Percentiles rank a stretch among this genome's conserved stretches.
Conservation (phyloP, 1,284 basidiomycete species). For the Wolfiporia cocos region DNA sequence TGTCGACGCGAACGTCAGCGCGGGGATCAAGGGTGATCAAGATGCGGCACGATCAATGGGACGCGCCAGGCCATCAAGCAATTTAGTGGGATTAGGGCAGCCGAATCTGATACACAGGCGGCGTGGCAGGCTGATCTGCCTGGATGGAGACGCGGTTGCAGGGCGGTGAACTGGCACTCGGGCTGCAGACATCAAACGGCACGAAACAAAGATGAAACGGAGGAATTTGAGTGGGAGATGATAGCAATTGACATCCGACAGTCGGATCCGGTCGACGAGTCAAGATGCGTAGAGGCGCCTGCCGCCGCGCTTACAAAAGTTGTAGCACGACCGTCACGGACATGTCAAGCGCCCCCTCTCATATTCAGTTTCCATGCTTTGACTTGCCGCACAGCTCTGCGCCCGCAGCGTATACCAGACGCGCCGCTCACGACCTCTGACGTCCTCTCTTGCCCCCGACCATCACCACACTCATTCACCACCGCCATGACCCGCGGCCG, state of each 20-base stretch:
- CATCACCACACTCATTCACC: not conserved
- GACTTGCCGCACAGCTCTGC: not conserved
- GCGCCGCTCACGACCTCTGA: not conserved
- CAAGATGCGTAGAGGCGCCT: conserved; percentile 5
- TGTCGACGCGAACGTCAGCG: conserved; percentile 3
- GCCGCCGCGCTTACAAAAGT: conserved; percentile 4
- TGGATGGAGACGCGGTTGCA: not conserved
- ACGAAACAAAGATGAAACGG: conserved; percentile 4
- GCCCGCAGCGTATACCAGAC: not conserved
- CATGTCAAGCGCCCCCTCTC: conserved; percentile 4
- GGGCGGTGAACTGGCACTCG: no score
- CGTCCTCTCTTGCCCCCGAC: not conserved
- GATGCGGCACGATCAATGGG: conserved; percentile 4
- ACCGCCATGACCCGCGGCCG: conserved; percentile 52
- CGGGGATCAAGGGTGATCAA: conserved; percentile 4
- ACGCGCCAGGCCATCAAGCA: conserved; percentile 8
- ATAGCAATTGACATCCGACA: conserved; percentile 1
- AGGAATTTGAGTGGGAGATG: conserved; percentile 8
- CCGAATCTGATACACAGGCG: not conserved
- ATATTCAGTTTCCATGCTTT: not conserved
- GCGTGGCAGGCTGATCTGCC: not conserved
- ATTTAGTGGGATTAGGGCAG: no score
- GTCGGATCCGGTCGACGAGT: conserved; percentile 11
- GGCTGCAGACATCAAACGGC: no score
- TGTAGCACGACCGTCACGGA: conserved; percentile 8